Evolutionary conservation across 1,284 basidiomycete species (phyloP), one percentile per base, ranked within the genome.

Genomic region (Pascua guehoae): DNA sequence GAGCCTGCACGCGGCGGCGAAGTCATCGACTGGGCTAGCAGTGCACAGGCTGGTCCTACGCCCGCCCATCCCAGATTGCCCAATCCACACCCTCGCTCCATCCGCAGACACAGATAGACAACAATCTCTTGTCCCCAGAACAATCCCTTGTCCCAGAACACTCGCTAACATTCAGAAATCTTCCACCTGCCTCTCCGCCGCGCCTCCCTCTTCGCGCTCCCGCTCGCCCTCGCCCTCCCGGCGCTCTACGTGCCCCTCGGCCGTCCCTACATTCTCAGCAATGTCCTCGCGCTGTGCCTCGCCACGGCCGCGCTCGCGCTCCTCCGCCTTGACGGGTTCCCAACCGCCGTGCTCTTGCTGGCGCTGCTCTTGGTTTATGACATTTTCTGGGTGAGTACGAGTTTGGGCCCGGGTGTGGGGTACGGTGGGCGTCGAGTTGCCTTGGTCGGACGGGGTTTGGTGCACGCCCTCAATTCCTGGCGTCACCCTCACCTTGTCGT

Each of bases 311-410:
- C 91, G 1, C 80, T 98, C 53, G 83, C 85, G 24, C 76, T 95
- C 57, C 80, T 98, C 67, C 88, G 88, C 71, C 78, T 98, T 42
- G 95, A 98, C 77, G 89, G 88, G 16, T 96, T 98, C 81, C 79
- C 82, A 66, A 97, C 95, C 8, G 95, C 93, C 2, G 82, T 83
- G 53, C 85, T 93, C 56, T 82, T 98, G 14, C 81, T 98, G 2
- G 82, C 80, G 2, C 85, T 88, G 1, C 79, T 96, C 37, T 91
- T 96, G 77, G 58, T 94, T 36, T 97, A 95, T 72, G 93, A 95
- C 69, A 84, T 95, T 49, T 76, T 75, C 63, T 78, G 76, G 89
- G 91, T 91, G 15, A 50, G 67, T 60, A n/a, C n/a, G 16, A 4
- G 16, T 32, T 10, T 10, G 32, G 14, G 8, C 17, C 47, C 8